A percentile compares a stretch with the other conserved stretches of the same genome.
These are phyloP conservation scores for Mycena leptocephala DNA, from an alignment of 768 basidiomycete species.

Conservation along the genomic window DNA sequence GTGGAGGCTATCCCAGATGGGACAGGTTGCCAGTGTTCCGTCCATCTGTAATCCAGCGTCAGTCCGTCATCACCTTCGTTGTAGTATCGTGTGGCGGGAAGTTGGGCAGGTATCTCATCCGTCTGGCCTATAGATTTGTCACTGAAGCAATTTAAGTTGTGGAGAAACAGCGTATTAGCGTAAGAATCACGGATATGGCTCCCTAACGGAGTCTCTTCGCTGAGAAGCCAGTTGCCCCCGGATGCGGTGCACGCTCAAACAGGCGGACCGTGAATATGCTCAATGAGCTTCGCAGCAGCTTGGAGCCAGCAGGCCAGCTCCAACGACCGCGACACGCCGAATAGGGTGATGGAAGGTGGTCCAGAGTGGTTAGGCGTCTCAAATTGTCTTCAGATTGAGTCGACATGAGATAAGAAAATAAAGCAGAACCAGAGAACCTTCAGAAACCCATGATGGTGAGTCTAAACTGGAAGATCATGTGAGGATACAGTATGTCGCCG, in stretches of 20 bases:
- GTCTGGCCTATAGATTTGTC: slow-evolving; percentile 10
- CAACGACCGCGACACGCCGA: too few relatives aligned
- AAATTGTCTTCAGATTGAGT: slow-evolving; percentile 7
- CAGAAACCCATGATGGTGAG: neutral
- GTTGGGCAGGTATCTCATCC: neutral
- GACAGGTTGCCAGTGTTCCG: slow-evolving; percentile 34
- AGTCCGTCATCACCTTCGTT: slow-evolving; percentile 23
- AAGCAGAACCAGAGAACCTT: slow-evolving; percentile 9
- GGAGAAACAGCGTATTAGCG: too few relatives aligned
- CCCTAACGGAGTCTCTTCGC: too few relatives aligned
- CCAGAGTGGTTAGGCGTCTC: slow-evolving; percentile 8
- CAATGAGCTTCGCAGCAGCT: too few relatives aligned
- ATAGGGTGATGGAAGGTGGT: too few relatives aligned
- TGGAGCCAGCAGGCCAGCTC: too few relatives aligned
- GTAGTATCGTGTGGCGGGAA: slow-evolving; percentile 12
- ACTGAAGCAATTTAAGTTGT: neutral
- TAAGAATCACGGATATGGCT: too few relatives aligned
- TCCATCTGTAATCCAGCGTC: slow-evolving; percentile 25
- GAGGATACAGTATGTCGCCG: too few relatives aligned
- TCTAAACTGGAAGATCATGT: too few relatives aligned
- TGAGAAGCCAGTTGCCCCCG: too few relatives aligned
- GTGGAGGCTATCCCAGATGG: slow-evolving; percentile 32
- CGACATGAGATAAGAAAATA: neutral
- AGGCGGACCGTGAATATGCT: too few relatives aligned
- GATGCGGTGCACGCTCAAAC: too few relatives aligned